Conservation (phyloP, 2,329 filamentous ascomycete genomes). For the Didymella glomerata region DNA sequence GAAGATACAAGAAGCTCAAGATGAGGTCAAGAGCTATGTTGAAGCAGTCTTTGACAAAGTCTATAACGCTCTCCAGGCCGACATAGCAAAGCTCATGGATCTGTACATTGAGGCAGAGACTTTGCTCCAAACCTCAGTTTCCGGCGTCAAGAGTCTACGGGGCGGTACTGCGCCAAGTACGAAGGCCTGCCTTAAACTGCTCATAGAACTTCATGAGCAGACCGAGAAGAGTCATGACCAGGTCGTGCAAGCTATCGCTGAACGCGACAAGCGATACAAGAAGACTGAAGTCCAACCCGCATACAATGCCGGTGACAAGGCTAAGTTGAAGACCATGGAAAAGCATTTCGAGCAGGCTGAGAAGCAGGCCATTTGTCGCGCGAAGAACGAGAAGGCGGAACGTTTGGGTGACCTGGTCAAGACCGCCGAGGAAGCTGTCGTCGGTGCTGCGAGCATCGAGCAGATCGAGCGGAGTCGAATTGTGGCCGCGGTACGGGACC, state of each 20-base stretch:
- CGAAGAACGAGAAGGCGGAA: conserved; percentile 59
- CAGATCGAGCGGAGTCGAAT: conserved; percentile 61
- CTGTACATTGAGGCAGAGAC: conserved; percentile 53
- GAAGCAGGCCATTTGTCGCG: conserved; percentile 59
- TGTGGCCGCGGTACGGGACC: conserved; percentile 52
- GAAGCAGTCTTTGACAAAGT: conserved; percentile 60
- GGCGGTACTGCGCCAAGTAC: conserved; percentile 30
- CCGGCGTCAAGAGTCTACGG: conserved; percentile 34
- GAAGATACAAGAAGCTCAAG: conserved; percentile 62
- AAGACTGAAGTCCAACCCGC: conserved; percentile 62
- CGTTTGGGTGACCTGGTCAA: conserved; percentile 61
- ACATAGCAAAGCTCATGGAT: conserved; percentile 59
- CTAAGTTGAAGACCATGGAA: conserved; percentile 59
- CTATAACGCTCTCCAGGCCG: conserved; percentile 58
- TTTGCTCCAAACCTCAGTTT: conserved; percentile 36
- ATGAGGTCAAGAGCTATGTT: conserved; percentile 62
- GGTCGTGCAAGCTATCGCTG: conserved; percentile 59
- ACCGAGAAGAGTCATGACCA: conserved; percentile 61
- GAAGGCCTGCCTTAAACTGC: conserved; percentile 46
- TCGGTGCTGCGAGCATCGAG: conserved; percentile 61
- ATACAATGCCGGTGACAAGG: conserved; percentile 61
- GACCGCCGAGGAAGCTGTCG: conserved; percentile 60
- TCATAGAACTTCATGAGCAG: conserved; percentile 55
- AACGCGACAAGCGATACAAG: conserved; percentile 64
- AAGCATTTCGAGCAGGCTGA: conserved; percentile 59